Conservation (phyloP, 1,139 yeast genomes). For the Nakaseomyces uthaithaninus region DNA sequence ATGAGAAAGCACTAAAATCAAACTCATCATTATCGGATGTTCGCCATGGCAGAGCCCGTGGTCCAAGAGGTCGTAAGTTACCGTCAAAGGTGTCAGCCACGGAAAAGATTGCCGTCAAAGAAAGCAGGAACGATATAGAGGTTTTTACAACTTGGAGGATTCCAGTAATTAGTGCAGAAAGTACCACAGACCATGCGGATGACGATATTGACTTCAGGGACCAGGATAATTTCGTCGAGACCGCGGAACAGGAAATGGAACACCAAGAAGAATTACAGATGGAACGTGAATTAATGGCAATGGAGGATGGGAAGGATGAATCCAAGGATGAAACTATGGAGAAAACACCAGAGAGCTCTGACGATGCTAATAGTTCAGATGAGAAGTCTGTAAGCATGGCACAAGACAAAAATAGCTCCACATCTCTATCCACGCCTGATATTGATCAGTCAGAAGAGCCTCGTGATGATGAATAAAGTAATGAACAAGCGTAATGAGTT, state of each 20-base stretch:
- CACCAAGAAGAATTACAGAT: conserved; percentile 12
- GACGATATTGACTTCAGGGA: conserved; percentile 15
- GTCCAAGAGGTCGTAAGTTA: conserved; percentile 70
- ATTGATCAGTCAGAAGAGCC: too few species aligned
- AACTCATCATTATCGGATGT: conserved; percentile 27
- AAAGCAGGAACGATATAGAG: conserved; percentile 3
- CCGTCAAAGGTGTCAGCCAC: conserved; percentile 49
- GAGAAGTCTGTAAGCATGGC: background rate
- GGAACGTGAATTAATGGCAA: conserved; percentile 9
- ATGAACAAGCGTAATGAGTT: too few species aligned
- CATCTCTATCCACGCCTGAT: too few species aligned
- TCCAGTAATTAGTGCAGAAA: conserved; percentile 1
- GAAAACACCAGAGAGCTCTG: background rate
- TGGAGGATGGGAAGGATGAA: background rate
- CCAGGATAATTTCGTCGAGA: conserved; percentile 10
- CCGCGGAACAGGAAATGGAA: conserved; percentile 14
- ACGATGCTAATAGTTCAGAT: too few species aligned
- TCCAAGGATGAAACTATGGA: background rate
- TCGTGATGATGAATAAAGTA: too few species aligned
- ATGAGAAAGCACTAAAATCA: conserved; percentile 10
- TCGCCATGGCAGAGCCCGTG: conserved; percentile 52
- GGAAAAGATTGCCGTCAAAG: conserved; percentile 35
- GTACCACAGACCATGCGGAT: background rate
- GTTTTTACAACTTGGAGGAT: conserved; percentile 21
- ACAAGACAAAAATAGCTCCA: too few species aligned